These are phyloP conservation scores for Suillus cothurnatus DNA, from an alignment of 768 basidiomycete species.

Conservation along the genomic window DNA sequence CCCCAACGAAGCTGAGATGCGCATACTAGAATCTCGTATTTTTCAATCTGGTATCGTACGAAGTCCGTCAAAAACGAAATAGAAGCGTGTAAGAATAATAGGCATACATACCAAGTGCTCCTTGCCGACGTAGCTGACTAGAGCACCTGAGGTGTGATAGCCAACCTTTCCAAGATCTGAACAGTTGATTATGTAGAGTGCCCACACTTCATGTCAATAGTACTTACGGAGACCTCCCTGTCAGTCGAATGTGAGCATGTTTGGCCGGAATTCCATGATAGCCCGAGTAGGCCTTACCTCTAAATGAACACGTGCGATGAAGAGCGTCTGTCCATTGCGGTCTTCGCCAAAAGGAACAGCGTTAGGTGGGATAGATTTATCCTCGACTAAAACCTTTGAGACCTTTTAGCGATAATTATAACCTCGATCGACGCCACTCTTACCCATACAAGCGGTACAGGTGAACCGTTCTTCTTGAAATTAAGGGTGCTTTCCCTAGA, in stretches of 20 bases:
- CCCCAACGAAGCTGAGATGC: constrained; percentile 37
- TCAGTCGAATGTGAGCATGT: background rate
- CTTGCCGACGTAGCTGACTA: constrained; percentile 36
- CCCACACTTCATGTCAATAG: background rate
- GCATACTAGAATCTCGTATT: constrained; percentile 39
- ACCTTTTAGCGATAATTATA: background rate
- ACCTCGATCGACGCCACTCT: background rate
- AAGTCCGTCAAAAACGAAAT: constrained; percentile 7
- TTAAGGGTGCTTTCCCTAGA: constrained; percentile 7
- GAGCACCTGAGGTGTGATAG: constrained; percentile 32
- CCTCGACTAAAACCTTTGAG: constrained; percentile 25
- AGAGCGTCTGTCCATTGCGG: constrained; percentile 25
- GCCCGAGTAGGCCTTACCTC: background rate
- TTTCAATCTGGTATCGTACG: constrained; percentile 22
- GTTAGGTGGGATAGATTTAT: constrained; percentile 31
- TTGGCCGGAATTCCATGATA: background rate
- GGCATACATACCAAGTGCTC: constrained; percentile 31
- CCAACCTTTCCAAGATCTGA: constrained; percentile 39
- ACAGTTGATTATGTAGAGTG: too few relatives aligned
- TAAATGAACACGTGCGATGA: constrained; percentile 28
- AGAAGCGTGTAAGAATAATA: background rate
- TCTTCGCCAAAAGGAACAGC: constrained; percentile 31
- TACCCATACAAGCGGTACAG: constrained; percentile 31
- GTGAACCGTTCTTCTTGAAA: constrained; percentile 22
- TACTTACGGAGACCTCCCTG: constrained; percentile 10